These are phyloP conservation scores for Xylaria longipes DNA, from an alignment of 495 filamentous ascomycete species.

Conservation along the genomic window DNA sequence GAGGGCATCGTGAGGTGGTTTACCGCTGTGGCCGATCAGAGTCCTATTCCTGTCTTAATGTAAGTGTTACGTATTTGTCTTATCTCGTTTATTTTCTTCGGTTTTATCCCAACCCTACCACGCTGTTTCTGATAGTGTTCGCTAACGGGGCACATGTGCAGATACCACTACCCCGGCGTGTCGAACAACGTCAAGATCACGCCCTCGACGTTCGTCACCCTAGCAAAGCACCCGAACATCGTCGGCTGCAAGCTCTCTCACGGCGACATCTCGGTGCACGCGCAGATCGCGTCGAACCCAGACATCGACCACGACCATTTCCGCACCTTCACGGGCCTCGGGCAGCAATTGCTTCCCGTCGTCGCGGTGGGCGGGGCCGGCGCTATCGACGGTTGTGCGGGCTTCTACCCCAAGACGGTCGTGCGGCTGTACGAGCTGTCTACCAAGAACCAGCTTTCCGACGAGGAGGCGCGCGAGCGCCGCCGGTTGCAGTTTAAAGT, in stretches of 20 bases:
- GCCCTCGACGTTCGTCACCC: conserved; percentile 59
- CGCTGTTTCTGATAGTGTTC: neutral
- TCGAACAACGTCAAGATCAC: conserved; percentile 64
- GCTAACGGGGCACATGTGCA: conserved; percentile 25
- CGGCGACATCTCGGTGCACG: conserved; percentile 66
- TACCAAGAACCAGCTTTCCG: conserved; percentile 39
- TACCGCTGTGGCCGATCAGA: conserved; percentile 57
- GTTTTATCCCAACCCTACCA: neutral
- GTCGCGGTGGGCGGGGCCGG: conserved; percentile 65
- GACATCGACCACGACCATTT: conserved; percentile 59
- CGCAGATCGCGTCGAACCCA: conserved; percentile 61
- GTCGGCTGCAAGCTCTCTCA: conserved; percentile 75
- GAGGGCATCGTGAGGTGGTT: conserved; percentile 62
- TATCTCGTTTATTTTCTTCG: neutral
- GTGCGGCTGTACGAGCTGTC: conserved; percentile 60
- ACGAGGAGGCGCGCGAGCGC: conserved; percentile 45
- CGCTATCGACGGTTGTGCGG: conserved; percentile 68
- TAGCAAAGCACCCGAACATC: conserved; percentile 65
- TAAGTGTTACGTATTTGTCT: conserved; percentile 30
- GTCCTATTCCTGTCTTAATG: conserved; percentile 62
- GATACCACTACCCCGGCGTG: conserved; percentile 72
- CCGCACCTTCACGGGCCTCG: conserved; percentile 67
- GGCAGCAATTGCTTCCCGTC: conserved; percentile 68
- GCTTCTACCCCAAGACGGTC: conserved; percentile 66
- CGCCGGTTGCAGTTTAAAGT: conserved; percentile 62